phyloP scores from a whole-genome alignment of 2,329 filamentous ascomycete genomes.

The Coleophoma cylindrospora region DNA sequence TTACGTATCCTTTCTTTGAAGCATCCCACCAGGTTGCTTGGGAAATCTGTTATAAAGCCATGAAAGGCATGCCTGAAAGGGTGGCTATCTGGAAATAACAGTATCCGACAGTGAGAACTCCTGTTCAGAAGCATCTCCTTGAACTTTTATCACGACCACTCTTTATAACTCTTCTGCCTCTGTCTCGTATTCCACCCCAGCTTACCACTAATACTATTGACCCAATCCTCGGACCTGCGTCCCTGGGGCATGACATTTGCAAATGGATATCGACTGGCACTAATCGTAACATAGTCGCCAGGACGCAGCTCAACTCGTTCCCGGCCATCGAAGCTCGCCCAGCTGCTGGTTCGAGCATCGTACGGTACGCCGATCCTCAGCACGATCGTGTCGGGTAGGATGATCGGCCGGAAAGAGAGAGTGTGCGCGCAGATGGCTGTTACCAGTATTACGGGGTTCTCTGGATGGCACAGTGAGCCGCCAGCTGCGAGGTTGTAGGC shows the following conservation, averaged over 20 bases:
- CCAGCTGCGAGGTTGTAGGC: conserved; percentile 95
- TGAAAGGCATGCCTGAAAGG: too few species aligned
- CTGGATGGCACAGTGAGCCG: conserved; percentile 91
- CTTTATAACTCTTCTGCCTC: conserved; percentile 62
- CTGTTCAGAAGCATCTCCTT: too few species aligned
- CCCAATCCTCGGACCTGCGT: conserved; percentile 70
- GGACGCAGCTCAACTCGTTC: conserved; percentile 76
- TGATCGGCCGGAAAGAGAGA: conserved; percentile 91
- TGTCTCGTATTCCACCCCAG: conserved; percentile 78
- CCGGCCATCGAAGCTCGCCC: conserved; percentile 96
- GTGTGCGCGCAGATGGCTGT: conserved; percentile 95
- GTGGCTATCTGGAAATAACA: too few species aligned
- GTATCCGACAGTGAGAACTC: too few species aligned
- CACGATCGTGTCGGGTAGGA: conserved; percentile 93
- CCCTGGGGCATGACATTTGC: conserved; percentile 69
- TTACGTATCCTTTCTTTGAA: too few species aligned
- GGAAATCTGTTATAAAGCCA: too few species aligned
- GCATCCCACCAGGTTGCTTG: too few species aligned
- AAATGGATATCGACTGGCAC: conserved; percentile 75
- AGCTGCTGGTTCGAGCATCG: conserved; percentile 80
- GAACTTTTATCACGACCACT: conserved; percentile 18
- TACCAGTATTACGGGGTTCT: conserved; percentile 92
- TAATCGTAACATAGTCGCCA: conserved; percentile 82
- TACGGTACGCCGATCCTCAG: conserved; percentile 92
- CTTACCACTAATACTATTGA: conserved; percentile 75